These are phyloP conservation scores for Lichtheimia ornata DNA, from an alignment of 371 early-diverging fungal species.

Conservation along the genomic window DNA sequence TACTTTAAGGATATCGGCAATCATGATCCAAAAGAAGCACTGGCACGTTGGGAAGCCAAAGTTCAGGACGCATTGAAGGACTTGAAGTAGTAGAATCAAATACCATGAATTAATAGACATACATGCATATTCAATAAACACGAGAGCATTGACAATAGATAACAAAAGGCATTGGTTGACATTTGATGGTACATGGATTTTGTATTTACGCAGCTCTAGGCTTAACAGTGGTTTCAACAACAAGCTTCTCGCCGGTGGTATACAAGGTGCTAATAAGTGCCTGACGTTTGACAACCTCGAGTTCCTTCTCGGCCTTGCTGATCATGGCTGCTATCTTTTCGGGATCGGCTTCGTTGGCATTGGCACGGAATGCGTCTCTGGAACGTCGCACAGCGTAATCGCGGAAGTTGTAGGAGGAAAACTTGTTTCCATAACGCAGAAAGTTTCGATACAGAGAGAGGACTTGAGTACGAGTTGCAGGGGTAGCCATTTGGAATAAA, in stretches of 20 bases:
- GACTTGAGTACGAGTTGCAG: conserved; percentile 45
- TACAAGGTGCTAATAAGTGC: conserved; percentile 66
- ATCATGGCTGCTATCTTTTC: conserved; percentile 53
- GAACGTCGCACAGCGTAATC: conserved; percentile 70
- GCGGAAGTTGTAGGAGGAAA: conserved; percentile 74
- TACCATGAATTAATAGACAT: not conserved
- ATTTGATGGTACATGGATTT: not conserved
- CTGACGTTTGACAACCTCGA: conserved; percentile 68
- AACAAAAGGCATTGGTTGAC: not conserved
- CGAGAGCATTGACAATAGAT: not conserved
- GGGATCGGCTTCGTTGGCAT: conserved; percentile 60
- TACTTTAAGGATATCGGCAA: conserved; percentile 24
- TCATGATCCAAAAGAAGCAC: not conserved
- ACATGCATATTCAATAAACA: not conserved
- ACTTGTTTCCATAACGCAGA: conserved; percentile 62
- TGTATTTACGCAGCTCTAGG: conserved; percentile 5
- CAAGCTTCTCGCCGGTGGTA: conserved; percentile 54
- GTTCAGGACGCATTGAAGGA: conserved; percentile 1
- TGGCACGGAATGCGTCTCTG: conserved; percentile 65
- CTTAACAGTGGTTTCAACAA: conserved; percentile 33
- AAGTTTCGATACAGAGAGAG: conserved; percentile 67
- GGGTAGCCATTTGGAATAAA: conserved; percentile 14
- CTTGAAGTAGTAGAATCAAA: not conserved
- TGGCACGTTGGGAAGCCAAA: conserved; percentile 9
- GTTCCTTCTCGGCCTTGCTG: conserved; percentile 56